These are phyloP conservation scores for Nyssa sinensis DNA, from an alignment of 148 eudicot species.

Conservation along the genomic window DNA sequence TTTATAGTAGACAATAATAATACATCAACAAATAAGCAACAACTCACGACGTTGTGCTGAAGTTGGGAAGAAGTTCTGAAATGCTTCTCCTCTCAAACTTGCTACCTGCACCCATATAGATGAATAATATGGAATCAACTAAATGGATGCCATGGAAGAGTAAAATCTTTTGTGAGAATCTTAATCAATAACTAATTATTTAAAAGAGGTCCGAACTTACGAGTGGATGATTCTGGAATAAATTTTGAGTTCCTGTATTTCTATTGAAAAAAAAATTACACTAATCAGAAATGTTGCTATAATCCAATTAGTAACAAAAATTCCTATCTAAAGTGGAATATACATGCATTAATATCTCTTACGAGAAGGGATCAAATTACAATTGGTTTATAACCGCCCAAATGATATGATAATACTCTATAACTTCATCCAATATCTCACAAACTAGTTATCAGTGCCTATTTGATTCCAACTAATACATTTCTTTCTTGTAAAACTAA, in stretches of 20 bases:
- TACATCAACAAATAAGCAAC: not conserved
- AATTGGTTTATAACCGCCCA: not conserved
- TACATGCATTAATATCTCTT: not conserved
- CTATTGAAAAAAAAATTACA: constrained; percentile 16
- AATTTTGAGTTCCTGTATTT: constrained; percentile 51
- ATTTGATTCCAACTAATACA: too few relatives aligned
- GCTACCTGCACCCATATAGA: constrained; percentile 29
- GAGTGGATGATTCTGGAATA: constrained; percentile 39
- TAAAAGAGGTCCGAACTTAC: constrained; percentile 23
- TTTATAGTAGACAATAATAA: too few relatives aligned
- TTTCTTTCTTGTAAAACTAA: too few relatives aligned
- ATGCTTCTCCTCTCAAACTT: constrained; percentile 45
- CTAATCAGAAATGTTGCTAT: too few relatives aligned
- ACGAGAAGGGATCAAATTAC: not conserved
- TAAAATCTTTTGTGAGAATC: not conserved
- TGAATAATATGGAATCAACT: not conserved
- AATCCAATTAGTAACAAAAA: not conserved
- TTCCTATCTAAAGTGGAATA: not conserved
- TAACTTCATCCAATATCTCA: too few relatives aligned
- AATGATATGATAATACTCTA: too few relatives aligned
- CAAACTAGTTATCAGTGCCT: too few relatives aligned
- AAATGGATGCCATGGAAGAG: not conserved
- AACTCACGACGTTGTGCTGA: constrained; percentile 49
- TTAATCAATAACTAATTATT: not conserved
- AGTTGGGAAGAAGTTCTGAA: constrained; percentile 51